Evolutionary conservation across 495 filamentous ascomycete genomes (phyloP).

Genomic region (Penicillium coprophilum): DNA sequence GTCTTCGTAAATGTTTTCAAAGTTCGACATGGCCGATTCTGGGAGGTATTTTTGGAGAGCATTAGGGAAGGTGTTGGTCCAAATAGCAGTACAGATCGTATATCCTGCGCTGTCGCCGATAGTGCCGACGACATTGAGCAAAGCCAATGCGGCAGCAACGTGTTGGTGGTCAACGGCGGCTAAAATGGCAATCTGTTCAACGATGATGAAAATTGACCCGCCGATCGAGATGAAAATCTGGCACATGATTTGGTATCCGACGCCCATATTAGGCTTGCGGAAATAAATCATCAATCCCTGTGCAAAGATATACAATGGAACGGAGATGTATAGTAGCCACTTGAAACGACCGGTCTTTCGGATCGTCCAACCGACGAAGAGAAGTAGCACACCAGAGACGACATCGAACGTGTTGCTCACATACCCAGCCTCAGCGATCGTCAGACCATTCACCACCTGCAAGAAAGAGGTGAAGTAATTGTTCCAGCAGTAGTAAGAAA

Average conservation of each 20-base stretch:
- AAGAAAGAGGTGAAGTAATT: conserved; percentile 61
- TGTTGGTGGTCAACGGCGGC: conserved; percentile 59
- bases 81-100: conserved; percentile 59
- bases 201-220: conserved; percentile 55
- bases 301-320: conserved; percentile 54
- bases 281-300: conserved; percentile 59
- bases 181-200: conserved; percentile 62
- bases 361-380: conserved; percentile 51
- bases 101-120: conserved; percentile 63
- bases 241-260: conserved; percentile 65
- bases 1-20: conserved; percentile 48
- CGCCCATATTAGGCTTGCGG: conserved; percentile 50
- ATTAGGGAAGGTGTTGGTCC: conserved; percentile 55
- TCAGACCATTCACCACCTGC: conserved; percentile 61
- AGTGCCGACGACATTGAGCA: conserved; percentile 55
- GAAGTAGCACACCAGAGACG: conserved; percentile 34
- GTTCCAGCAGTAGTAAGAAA: conserved; percentile 38
- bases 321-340: conserved; percentile 49
- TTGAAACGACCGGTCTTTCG: conserved; percentile 51
- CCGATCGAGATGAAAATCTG: conserved; percentile 66
- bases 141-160: conserved; percentile 59
- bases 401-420: conserved; percentile 48
- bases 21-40: conserved; percentile 27
- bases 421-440: conserved; percentile 50
- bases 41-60: conserved; percentile 55